Evolutionary conservation across 2,329 filamentous ascomycete genomes (phyloP).

Genomic region (Ascochyta pisi): DNA sequence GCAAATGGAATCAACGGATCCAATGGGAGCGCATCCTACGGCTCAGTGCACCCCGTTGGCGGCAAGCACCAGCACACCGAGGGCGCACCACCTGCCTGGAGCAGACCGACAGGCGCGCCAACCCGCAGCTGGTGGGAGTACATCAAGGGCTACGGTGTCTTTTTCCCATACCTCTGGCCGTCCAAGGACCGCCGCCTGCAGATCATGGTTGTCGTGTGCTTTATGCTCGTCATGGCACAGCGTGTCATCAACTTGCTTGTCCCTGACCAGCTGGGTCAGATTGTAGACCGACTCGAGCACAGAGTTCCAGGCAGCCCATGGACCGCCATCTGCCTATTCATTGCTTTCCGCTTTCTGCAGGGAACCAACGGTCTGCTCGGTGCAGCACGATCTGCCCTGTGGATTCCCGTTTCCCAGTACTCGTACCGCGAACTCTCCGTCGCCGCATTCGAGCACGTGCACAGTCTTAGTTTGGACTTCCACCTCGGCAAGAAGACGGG

Average conservation of each 20-base stretch:
- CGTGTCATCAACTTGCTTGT: constrained; percentile 86
- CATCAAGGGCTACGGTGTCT: constrained; percentile 85
- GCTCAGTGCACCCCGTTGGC: constrained; percentile 53
- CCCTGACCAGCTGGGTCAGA: constrained; percentile 77
- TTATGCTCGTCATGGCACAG: constrained; percentile 79
- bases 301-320: constrained; percentile 67
- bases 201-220: constrained; percentile 80
- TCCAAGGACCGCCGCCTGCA: constrained; percentile 78
- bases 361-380: constrained; percentile 88
- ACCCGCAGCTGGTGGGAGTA: constrained; percentile 97
- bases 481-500: constrained; percentile 96
- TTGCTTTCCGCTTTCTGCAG: constrained; percentile 81
- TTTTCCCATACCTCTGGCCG: constrained; percentile 97
- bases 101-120: constrained; percentile 83
- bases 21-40: constrained; percentile 62
- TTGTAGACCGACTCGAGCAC: constrained; percentile 76
- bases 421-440: constrained; percentile 94
- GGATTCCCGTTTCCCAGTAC: constrained; percentile 97
- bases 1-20: constrained; percentile 53
- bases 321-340: constrained; percentile 76
- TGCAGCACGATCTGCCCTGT: constrained; percentile 80
- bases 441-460: constrained; percentile 96
- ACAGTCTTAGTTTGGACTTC: constrained; percentile 93
- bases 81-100: constrained; percentile 79
- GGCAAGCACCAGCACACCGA: constrained; percentile 55